phyloP scores from a whole-genome alignment of 148 eudicot species.

The Rhododendron vialii region DNA sequence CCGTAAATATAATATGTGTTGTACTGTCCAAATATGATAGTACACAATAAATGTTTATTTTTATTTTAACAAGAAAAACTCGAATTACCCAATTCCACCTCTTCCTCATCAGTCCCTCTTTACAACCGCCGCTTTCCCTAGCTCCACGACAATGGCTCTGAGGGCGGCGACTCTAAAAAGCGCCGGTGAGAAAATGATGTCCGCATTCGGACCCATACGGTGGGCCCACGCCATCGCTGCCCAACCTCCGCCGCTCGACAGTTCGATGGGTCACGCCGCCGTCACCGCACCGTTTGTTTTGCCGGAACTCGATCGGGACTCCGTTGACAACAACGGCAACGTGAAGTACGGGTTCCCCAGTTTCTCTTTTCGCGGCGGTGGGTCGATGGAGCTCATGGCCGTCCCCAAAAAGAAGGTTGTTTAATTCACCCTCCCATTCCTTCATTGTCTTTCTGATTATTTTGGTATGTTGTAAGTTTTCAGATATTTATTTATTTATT shows the following conservation, averaged over 20 bases:
- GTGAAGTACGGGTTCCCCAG: constrained; percentile 29
- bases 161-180: constrained; percentile 24
- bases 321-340: constrained; percentile 9
- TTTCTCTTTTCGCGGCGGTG: constrained; percentile 26
- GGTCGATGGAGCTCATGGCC: constrained; percentile 84
- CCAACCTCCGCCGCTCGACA: constrained; percentile 32
- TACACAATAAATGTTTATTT: too few relatives aligned
- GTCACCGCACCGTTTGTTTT: constrained; percentile 19
- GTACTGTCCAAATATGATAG: too few relatives aligned
- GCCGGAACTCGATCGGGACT: constrained; percentile 21
- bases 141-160: constrained; percentile 31
- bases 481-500: not conserved
- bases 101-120: too few relatives aligned
- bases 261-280: constrained; percentile 14
- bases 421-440: not conserved
- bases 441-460: not conserved
- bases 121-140: not conserved
- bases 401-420: constrained; percentile 63
- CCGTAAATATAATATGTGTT: too few relatives aligned
- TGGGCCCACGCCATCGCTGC: constrained; percentile 44
- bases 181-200: constrained; percentile 14
- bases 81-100: too few relatives aligned
- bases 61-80: too few relatives aligned
- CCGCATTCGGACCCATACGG: constrained; percentile 26
- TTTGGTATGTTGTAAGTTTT: not conserved